These are phyloP conservation scores for Coemansia interrupta DNA, from an alignment of 192 early-diverging fungal species.

Conservation along the genomic window DNA sequence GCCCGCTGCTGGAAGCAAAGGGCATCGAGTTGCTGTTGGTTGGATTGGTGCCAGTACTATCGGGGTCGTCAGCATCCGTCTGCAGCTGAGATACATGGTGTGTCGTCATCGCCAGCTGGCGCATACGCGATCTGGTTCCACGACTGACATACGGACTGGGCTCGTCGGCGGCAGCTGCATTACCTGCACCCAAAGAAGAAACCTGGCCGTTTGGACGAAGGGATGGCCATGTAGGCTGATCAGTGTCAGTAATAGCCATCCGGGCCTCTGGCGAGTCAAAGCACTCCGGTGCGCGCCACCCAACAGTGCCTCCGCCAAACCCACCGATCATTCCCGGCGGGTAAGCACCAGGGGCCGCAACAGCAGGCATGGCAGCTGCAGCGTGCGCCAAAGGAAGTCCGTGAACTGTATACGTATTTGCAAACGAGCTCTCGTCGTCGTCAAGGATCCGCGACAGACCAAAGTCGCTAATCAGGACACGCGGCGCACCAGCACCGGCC, in stretches of 20 bases:
- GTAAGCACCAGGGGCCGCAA: conserved; percentile 15
- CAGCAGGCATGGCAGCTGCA: background rate
- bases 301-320: conserved; percentile 78
- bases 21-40: conserved; percentile 14
- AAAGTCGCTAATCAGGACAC: conserved; percentile 94
- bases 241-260: conserved; percentile 1
- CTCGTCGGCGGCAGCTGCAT: conserved; percentile 17
- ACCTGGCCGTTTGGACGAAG: conserved; percentile 6
- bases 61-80: conserved; percentile 20
- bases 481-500: conserved; percentile 41
- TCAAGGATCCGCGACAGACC: conserved; percentile 92
- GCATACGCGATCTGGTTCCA: conserved; percentile 40
- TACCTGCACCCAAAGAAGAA: background rate
- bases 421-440: conserved; percentile 90
- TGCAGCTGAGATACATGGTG: conserved; percentile 12
- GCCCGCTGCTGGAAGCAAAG: conserved; percentile 1
- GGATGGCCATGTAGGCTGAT: conserved; percentile 30
- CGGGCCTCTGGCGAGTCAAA: conserved; percentile 54
- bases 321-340: conserved; percentile 47
- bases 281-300: conserved; percentile 95
- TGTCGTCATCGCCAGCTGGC: conserved; percentile 21
- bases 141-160: conserved; percentile 48
- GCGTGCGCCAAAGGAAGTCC: conserved; percentile 10
- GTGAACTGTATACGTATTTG: conserved; percentile 78
- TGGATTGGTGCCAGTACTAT: conserved; percentile 23